Percentiles rank a stretch among this genome's conserved stretches.
Conservation (phyloP, 1,284 basidiomycete genomes). For the Austroboletus niveus region DNA sequence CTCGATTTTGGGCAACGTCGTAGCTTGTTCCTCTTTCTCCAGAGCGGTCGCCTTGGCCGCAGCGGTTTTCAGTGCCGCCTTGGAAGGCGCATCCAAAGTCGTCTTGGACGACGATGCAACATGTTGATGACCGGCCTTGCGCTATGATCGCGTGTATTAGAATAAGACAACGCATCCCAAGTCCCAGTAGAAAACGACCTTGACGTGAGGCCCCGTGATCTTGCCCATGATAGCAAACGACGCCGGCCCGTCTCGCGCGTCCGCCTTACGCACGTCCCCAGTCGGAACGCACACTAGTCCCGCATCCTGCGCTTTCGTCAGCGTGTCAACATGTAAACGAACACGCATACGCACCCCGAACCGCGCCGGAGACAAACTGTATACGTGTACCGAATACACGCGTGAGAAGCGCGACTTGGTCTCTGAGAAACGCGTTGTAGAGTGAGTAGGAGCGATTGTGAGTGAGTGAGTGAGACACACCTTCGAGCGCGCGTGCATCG, state of each 20-base stretch:
- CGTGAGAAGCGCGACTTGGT: conserved; percentile 48
- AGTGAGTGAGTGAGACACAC: conserved; percentile 39
- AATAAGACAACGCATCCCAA: conserved; percentile 2
- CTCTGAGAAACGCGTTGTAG: conserved; percentile 34
- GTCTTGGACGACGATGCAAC: conserved; percentile 31
- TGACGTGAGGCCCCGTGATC: conserved; percentile 49
- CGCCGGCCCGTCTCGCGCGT: conserved; percentile 44
- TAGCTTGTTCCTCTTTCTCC: conserved; percentile 16
- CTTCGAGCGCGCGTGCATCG: conserved; percentile 55
- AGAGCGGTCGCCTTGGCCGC: conserved; percentile 3
- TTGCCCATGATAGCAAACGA: conserved; percentile 49
- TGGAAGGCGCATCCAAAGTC: conserved; percentile 24
- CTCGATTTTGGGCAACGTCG: conserved; percentile 7
- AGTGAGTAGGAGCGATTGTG: neutral
- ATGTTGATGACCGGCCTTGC: conserved; percentile 5
- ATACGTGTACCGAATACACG: conserved; percentile 56
- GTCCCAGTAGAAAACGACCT: conserved; percentile 35
- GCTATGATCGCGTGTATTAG: conserved; percentile 9
- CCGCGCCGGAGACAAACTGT: conserved; percentile 62
- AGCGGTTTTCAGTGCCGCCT: conserved; percentile 16
- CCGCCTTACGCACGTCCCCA: conserved; percentile 46
- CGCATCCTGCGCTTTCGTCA: conserved; percentile 48
- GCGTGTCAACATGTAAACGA: neutral
- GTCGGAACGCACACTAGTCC: conserved; percentile 54
- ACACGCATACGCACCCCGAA: conserved; percentile 47